These are phyloP conservation scores for Xylaria acuta DNA, from an alignment of 495 filamentous ascomycete genomes.

Conservation along the genomic window DNA sequence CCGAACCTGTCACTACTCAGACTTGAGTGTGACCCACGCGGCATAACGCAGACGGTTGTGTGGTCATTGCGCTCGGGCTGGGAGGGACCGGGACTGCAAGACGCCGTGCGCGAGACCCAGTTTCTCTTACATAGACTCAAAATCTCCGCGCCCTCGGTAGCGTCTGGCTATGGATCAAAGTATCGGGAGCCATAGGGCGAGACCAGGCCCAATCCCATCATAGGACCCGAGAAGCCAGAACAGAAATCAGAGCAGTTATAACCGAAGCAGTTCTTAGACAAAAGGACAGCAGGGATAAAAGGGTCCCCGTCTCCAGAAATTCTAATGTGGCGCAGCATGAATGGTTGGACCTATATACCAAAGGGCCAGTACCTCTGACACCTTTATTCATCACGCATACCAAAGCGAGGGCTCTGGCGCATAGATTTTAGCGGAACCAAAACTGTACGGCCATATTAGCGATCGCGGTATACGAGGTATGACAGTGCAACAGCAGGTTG, in stretches of 20 bases:
- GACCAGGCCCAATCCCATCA: neutral
- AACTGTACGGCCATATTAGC: neutral
- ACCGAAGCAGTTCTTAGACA: neutral
- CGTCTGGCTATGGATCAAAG: neutral
- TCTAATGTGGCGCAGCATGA: neutral
- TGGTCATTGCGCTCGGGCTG: neutral
- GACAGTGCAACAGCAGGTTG: neutral
- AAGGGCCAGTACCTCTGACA: neutral
- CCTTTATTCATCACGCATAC: neutral
- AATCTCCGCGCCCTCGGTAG: neutral
- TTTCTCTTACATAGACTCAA: neutral
- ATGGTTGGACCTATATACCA: neutral
- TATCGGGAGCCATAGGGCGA: neutral
- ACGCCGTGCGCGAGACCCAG: neutral
- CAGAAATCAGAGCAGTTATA: neutral
- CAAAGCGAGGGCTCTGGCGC: constrained; percentile 6
- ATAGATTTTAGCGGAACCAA: neutral
- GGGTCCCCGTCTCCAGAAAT: neutral
- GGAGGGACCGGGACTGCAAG: neutral
- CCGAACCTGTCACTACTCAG: constrained; percentile 14
- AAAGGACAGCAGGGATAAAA: neutral
- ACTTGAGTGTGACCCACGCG: neutral
- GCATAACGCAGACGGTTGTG: constrained; percentile 9
- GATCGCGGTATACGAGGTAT: neutral
- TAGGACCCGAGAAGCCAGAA: neutral